Evolutionary conservation across 2,329 filamentous ascomycete species (phyloP), one percentile per base, ranked within the genome.

Genomic region (Sporothrix euskadiensis): DNA sequence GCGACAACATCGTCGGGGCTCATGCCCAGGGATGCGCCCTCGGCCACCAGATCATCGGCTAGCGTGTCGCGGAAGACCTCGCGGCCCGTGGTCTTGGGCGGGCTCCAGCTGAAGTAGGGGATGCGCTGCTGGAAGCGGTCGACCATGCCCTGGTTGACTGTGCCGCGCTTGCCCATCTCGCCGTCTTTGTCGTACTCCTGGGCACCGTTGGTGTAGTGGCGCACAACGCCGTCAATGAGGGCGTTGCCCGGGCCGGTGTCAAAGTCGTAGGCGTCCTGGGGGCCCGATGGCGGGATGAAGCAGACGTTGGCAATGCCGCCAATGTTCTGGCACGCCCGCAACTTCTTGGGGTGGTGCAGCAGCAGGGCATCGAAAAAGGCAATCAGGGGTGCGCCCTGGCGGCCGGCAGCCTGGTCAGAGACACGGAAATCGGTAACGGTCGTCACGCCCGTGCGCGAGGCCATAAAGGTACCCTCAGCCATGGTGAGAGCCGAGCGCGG

Each of bases 31-130:
- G 79, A 79, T 47, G 82, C 79, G 12, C 83, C 86, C 72, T 85
- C 81, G n/a, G 81, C 76, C 71, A 89, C 85, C 39, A 89, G 78
- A 0, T 85, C 83, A 76, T 85, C 82, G 0, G 86, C 87, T 57
- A 88, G 78, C 16, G 85, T 87, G 73, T 89, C 87, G 56, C 87
- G 83, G 80, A 90, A 99, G 22, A 88, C 85, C 78, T 90, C 88
- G 26, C 86, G 83, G 5, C 87, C 87, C 0, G 88, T 90, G 0
- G 85, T 89, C 78, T 89, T 87, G 4, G 88, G 86, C 5, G 85
- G 85, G 2, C 84, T 81, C 7, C 82, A 80, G 2, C 78, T 77
- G 77, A 89, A 87, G 80, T 89, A 90, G 32, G 83, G 80, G 76
- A 85, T 80, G 1, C 76, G 77, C 39, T 74, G 19, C 22, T 88